A percentile compares a stretch with the other conserved stretches of the same genome.
Conservation (phyloP, 2,329 filamentous ascomycete species). For the Aspergillus sp. region DNA sequence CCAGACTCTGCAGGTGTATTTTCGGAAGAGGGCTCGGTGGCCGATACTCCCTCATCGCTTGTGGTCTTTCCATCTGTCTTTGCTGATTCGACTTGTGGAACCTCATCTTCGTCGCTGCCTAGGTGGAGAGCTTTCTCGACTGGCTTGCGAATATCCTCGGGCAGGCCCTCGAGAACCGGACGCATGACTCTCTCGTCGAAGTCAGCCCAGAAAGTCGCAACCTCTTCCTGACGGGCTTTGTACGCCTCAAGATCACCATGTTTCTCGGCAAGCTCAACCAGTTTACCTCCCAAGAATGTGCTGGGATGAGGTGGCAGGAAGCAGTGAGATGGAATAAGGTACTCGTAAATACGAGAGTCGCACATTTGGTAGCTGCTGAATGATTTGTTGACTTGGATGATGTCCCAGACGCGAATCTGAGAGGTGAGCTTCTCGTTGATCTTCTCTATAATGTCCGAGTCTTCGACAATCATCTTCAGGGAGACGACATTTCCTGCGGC, state of each 20-base stretch:
- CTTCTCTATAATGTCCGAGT: conserved; percentile 81
- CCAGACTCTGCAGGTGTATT: conserved; percentile 18
- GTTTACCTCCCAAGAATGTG: conserved; percentile 80
- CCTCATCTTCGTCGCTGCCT: conserved; percentile 33
- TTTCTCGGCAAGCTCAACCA: conserved; percentile 77
- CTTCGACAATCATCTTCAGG: conserved; percentile 93
- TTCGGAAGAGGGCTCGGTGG: conserved; percentile 3
- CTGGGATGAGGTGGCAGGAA: conserved; percentile 90
- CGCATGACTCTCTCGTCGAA: conserved; percentile 81
- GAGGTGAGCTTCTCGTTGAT: conserved; percentile 85
- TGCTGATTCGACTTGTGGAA: conserved; percentile 2
- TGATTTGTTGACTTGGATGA: conserved; percentile 82
- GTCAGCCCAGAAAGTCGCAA: conserved; percentile 78
- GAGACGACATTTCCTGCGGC: conserved; percentile 95
- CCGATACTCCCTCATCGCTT: conserved; percentile 5
- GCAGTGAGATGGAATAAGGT: conserved; percentile 90
- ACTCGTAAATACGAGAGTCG: conserved; percentile 96
- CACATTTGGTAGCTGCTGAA: conserved; percentile 96
- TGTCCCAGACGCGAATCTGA: conserved; percentile 95
- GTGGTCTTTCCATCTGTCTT: neutral
- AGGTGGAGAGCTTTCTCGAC: conserved; percentile 47
- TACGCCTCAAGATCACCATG: conserved; percentile 73
- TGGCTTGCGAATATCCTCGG: conserved; percentile 46
- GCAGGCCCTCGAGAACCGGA: conserved; percentile 59
- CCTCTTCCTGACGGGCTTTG: conserved; percentile 72